phyloP scores from a whole-genome alignment of 257 asterid genomes.

The Anisodus tanguticus region DNA sequence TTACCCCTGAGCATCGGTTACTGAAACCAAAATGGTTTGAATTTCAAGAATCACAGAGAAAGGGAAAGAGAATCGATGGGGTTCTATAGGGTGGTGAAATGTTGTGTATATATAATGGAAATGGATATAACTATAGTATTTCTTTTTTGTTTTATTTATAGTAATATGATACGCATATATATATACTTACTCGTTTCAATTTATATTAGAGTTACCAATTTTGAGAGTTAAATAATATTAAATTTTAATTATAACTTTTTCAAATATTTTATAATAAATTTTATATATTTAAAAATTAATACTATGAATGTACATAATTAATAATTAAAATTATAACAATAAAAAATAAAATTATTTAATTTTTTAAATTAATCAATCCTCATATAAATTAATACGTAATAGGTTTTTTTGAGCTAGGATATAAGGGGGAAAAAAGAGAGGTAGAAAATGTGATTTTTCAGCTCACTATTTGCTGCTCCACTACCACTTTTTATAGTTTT shows the following conservation, averaged over 20 bases:
- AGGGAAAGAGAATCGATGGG: not conserved
- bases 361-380: too few species aligned
- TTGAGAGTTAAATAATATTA: too few species aligned
- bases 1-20: not conserved
- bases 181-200: too few species aligned
- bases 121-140: not conserved
- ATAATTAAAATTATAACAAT: too few species aligned
- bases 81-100: conserved; percentile 16
- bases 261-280: too few species aligned
- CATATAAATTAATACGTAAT: not conserved
- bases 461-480: not conserved
- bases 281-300: too few species aligned
- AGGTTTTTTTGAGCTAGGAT: not conserved
- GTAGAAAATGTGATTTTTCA: too few species aligned
- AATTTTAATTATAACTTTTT: too few species aligned
- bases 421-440: not conserved
- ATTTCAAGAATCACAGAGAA: conserved; percentile 12
- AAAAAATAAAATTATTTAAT: too few species aligned
- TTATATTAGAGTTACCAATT: too few species aligned
- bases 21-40: conserved; percentile 15
- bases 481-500: conserved; percentile 3
- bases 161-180: not conserved
- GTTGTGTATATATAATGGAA: conserved; percentile 7
- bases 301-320: too few species aligned
- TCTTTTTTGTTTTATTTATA: not conserved